Percentiles rank a stretch among this genome's conserved stretches.
Conservation (phyloP, 768 basidiomycete species). For the Nidula microcarpa region DNA sequence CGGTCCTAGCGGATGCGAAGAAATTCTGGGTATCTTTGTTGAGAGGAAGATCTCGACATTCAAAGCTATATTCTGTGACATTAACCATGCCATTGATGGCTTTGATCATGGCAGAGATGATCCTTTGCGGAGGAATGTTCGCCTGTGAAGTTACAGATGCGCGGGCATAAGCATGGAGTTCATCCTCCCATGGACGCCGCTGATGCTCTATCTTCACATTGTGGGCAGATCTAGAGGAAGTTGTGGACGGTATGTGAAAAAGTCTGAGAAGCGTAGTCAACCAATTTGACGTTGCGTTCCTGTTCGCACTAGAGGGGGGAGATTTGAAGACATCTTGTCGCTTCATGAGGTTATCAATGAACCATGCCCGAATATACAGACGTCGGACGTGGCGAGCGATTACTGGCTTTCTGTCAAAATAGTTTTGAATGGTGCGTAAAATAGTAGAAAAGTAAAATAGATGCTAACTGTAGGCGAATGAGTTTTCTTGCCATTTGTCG, state of each 20-base stretch:
- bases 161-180: background rate
- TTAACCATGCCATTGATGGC: slow-evolving; percentile 29
- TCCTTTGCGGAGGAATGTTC: slow-evolving; percentile 9
- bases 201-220: background rate
- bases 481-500: slow-evolving; percentile 18
- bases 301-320: background rate
- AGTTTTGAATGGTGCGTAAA: background rate
- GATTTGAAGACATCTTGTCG: slow-evolving; percentile 8
- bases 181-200: background rate
- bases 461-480: slow-evolving; percentile 23
- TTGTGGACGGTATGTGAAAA: background rate
- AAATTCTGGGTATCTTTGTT: slow-evolving; percentile 23
- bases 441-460: background rate
- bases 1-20: slow-evolving; percentile 17
- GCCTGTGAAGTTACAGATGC: background rate
- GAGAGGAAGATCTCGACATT: slow-evolving; percentile 33
- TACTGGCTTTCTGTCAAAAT: slow-evolving; percentile 19
- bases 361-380: slow-evolving; percentile 35
- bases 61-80: slow-evolving; percentile 28
- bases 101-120: slow-evolving; percentile 24
- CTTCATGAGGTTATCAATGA: slow-evolving; percentile 29
- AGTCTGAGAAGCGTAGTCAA: background rate
- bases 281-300: background rate
- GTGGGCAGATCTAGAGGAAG: background rate
- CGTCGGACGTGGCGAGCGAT: slow-evolving; percentile 28